These are phyloP conservation scores for Austroboletus eburneus DNA, from an alignment of 768 basidiomycete genomes.

Conservation along the genomic window DNA sequence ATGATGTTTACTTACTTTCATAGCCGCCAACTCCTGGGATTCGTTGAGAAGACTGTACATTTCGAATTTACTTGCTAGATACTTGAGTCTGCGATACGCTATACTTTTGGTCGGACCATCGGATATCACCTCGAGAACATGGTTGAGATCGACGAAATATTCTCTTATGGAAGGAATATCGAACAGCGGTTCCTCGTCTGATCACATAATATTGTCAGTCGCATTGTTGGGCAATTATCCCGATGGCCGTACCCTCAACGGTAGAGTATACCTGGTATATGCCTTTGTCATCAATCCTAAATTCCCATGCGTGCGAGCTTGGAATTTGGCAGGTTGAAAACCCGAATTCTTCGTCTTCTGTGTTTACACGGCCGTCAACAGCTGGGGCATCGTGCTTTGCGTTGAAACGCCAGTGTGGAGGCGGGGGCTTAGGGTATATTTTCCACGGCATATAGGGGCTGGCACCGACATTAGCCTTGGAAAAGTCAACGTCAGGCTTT, in stretches of 20 bases:
- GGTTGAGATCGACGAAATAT: constrained; percentile 95
- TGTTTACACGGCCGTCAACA: constrained; percentile 29
- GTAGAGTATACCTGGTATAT: constrained; percentile 80
- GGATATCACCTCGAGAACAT: constrained; percentile 82
- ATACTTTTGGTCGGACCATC: constrained; percentile 97
- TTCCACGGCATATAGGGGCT: constrained; percentile 63
- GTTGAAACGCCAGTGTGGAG: constrained; percentile 94
- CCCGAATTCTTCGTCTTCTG: constrained; percentile 51
- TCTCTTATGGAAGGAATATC: constrained; percentile 84
- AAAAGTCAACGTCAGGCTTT: constrained; percentile 52
- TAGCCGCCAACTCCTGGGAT: constrained; percentile 88
- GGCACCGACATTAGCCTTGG: constrained; percentile 19
- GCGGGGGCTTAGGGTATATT: constrained; percentile 89
- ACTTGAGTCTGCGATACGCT: constrained; percentile 87
- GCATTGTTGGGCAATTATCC: not conserved
- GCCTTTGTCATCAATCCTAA: constrained; percentile 79
- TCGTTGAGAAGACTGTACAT: constrained; percentile 93
- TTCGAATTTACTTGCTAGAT: constrained; percentile 88
- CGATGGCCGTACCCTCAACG: constrained; percentile 7
- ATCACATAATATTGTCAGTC: constrained; percentile 4
- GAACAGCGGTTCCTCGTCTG: constrained; percentile 57
- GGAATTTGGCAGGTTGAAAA: constrained; percentile 77
- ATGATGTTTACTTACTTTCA: constrained; percentile 67
- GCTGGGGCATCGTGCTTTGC: constrained; percentile 46
- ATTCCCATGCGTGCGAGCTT: constrained; percentile 55